phyloP scores from a whole-genome alignment of 2,329 filamentous ascomycete genomes.

The Boeremia lycopersici region DNA sequence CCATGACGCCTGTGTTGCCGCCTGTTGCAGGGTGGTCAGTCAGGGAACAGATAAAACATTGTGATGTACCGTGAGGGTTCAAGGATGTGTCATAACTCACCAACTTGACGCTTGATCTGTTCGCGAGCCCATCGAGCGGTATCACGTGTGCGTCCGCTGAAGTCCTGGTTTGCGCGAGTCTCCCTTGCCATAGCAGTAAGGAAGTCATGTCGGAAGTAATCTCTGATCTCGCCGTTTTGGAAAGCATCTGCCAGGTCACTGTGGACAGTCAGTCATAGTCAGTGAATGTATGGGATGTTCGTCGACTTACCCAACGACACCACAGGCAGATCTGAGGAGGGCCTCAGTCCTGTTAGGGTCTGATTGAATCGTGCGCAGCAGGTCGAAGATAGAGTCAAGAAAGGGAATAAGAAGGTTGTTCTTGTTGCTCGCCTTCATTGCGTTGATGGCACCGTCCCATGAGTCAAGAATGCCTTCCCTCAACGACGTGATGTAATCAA shows the following conservation, averaged over 20 bases:
- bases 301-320: conserved; percentile 80
- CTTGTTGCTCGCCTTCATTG: conserved; percentile 84
- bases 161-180: conserved; percentile 87
- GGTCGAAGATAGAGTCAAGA: conserved; percentile 82
- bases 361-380: conserved; percentile 78
- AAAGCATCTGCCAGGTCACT: conserved; percentile 95
- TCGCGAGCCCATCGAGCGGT: conserved; percentile 97
- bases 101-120: conserved; percentile 89
- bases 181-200: conserved; percentile 89
- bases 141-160: conserved; percentile 81
- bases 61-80: conserved; percentile 2
- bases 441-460: conserved; percentile 95
- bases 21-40: conserved; percentile 37
- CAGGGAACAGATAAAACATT: conserved; percentile 16
- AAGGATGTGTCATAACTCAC: conserved; percentile 34
- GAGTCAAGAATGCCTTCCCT: conserved; percentile 99
- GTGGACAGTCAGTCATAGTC: conserved; percentile 44
- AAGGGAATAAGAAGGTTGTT: conserved; percentile 75
- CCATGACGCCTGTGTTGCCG: conserved; percentile 45
- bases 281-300: not conserved
- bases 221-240: conserved; percentile 83
- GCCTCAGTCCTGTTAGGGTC: conserved; percentile 91
- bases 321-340: conserved; percentile 92
- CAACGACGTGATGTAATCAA: conserved; percentile 92
- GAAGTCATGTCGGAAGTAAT: conserved; percentile 90